Conservation (phyloP, 805 yeast species). For the Grigorovia transvaalensis region DNA sequence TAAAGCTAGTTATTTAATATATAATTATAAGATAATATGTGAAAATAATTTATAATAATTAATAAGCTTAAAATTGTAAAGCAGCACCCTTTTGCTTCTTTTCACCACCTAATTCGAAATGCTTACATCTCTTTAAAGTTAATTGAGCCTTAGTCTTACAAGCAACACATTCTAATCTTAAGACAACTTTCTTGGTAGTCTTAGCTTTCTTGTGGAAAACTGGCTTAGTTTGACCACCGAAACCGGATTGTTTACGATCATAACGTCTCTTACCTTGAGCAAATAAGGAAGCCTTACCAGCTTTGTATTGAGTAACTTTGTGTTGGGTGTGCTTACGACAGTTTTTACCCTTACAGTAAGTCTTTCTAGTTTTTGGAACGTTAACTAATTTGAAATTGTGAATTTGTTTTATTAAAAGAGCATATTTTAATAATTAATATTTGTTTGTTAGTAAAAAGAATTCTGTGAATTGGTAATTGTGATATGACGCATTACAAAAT, state of each 20-base stretch:
- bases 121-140: conserved; percentile 99
- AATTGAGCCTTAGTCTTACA: conserved; percentile 99
- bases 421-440: not conserved
- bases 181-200: conserved; percentile 99
- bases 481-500: not conserved
- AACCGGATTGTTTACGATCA: conserved; percentile 99
- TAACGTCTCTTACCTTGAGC: conserved; percentile 99
- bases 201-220: conserved; percentile 99
- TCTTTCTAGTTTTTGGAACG: conserved; percentile 99
- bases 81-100: conserved; percentile 99
- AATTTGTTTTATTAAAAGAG: not conserved
- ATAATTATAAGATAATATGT: not conserved
- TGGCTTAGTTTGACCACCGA: conserved; percentile 99
- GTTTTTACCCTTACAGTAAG: conserved; percentile 98
- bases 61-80: conserved; percentile 76
- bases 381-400: conserved; percentile 50
- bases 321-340: conserved; percentile 99
- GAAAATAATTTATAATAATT: not conserved
- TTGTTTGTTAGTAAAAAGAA: conserved; percentile 4
- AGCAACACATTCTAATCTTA: conserved; percentile 96
- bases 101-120: conserved; percentile 99
- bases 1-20: not conserved
- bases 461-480: not conserved
- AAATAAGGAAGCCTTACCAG: conserved; percentile 98
- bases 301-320: conserved; percentile 99